Evolutionary conservation across 805 yeast genomes (phyloP), one percentile per base, ranked within the genome.

Genomic region (Zygoascus flipseniorum): DNA sequence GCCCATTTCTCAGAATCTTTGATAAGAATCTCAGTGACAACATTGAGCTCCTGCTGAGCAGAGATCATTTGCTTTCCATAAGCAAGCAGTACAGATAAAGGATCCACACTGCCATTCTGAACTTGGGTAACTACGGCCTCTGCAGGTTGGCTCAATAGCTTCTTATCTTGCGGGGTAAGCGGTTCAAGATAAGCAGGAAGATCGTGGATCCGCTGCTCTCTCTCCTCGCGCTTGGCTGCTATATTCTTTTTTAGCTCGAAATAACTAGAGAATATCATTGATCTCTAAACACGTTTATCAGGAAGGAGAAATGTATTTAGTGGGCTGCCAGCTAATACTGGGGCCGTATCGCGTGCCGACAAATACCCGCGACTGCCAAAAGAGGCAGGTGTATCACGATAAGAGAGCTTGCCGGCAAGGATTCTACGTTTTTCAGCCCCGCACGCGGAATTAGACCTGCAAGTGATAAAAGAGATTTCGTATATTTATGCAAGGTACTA

Each of bases 1-100:
- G 79, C 79, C 69, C 83, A 87, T 57, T 81, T 70, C 61, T 76
- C 79, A n/a, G 85, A 90, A 56, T 82, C 86, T 44, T 79, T 75
- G 59, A 83, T 76, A 67, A 85, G 72, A 52, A 86, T 73, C 54
- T 82, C 85, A 67, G 83, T 74, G 32, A 80, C 72, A 61, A 80
- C 76, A 56, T 80, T 78, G 55, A 83, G 79, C 61, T 80, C 75
- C 59, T 80, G 81, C 56, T 86, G 88, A 2, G 83, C 80, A 52
- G 80, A 72, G 16, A 81, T 74, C 2, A 89, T 83, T 53, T 81
- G 72, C 61, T 82, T 85, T 43, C 83, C 84, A 61, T 76, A 84
- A 0, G 89, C 88, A 59, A 71, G 76, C 57, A 79, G 73, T 18
- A 82, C 81, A 39, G 76, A 74, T 4, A 73, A 76, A 0, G 87